Base-by-base conservation (phyloP, 306 rosid genomes). In the Prunus mira region DNA sequence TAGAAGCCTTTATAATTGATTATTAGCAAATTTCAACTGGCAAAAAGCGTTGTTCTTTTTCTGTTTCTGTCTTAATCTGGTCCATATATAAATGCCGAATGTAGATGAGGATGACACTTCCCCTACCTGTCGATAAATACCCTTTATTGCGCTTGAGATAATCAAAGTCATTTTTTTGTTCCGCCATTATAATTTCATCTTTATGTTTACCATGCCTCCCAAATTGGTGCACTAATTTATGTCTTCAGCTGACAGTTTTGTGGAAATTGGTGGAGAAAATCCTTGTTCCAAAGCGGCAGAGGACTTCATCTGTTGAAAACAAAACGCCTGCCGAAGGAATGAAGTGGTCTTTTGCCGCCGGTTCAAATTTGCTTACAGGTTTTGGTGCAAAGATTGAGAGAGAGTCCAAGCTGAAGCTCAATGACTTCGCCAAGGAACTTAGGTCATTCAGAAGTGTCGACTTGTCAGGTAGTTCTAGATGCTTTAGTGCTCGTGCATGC, bases 251-350 rank as follows among this genome's bases (percentile, higher is more conserved):
- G 89, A 88, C 99, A 95, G 99, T 95, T 89, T 65, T 95, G 82
- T 95, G 97, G 99, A 95, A 90, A 83, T 68, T 95, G 86, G 93
- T 87, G 87, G 97, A 89, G 89, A 95, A 86, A 83, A 81, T 92
- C 73, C 82, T 89, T 69, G 65, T 51, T 80, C 97, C 91, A 0
- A 90, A 88, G 83, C 85, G 85, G 49, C 71, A 73, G 54, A 84
- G 76, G 79, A 46, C 93, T 73, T 63, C 87, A 3, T 65, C 90
- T 2, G 79, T 49, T 3, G 93, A 89, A 75, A 82, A 66, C 61
- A 90, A 87, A 68, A 66, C 89, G 38, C 32, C 90, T 54, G 84
- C 86, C 30, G 87, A 85, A 81, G 98, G 92, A 76, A 69, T 80
- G 81, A 90, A 86, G 75, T 92, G 93, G 99, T 90, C 99, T 57